These are phyloP conservation scores for Kernera saxatilis DNA, from an alignment of 345 rosid species.

Conservation along the genomic window DNA sequence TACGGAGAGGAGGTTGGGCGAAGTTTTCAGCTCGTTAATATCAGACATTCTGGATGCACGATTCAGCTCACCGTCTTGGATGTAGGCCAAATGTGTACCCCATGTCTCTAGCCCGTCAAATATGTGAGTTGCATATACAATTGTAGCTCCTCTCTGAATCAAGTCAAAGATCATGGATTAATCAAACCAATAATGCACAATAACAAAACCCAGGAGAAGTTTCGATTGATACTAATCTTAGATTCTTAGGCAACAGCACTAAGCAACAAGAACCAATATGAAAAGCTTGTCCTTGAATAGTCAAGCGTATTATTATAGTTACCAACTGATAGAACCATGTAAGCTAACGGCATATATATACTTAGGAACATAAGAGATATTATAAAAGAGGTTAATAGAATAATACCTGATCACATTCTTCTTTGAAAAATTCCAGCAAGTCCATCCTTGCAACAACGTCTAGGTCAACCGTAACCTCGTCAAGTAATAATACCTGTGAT, in stretches of 20 bases:
- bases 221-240: neutral
- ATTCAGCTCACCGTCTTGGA: slow-evolving; percentile 74
- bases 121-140: slow-evolving; percentile 88
- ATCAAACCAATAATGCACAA: neutral
- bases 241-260: neutral
- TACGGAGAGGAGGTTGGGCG: slow-evolving; percentile 68
- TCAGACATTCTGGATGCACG: slow-evolving; percentile 51
- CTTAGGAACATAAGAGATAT: neutral
- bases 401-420: slow-evolving; percentile 80
- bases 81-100: slow-evolving; percentile 85
- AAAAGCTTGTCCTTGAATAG: neutral
- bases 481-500: slow-evolving; percentile 84
- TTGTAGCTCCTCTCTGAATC: slow-evolving; percentile 74
- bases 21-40: slow-evolving; percentile 53
- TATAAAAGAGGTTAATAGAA: neutral
- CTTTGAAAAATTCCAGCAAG: slow-evolving; percentile 78
- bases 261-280: neutral
- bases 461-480: slow-evolving; percentile 95
- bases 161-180: slow-evolving; percentile 7
- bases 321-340: neutral
- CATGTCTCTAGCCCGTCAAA: slow-evolving; percentile 90
- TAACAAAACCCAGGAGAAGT: neutral
- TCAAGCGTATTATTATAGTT: neutral
- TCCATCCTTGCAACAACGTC: slow-evolving; percentile 96
- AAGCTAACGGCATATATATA: neutral